Evolutionary conservation across 148 eudicot genomes (phyloP), one percentile per base, ranked within the genome.

Genomic region (Selenicereus undatus): DNA sequence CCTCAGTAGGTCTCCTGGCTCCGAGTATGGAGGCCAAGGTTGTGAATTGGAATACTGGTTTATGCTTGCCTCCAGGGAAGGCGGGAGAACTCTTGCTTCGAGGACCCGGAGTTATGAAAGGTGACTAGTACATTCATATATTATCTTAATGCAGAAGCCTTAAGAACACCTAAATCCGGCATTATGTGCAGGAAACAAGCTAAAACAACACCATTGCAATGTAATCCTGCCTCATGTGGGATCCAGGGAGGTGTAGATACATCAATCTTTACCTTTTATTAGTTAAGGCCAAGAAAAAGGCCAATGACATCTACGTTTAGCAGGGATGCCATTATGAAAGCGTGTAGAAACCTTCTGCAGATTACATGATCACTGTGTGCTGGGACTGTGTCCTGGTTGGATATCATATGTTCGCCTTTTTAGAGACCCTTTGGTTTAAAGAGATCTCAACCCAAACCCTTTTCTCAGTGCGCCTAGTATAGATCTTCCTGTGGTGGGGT

Each of bases 11-110:
- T 36, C 94, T 96, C 66, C 68, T 96, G 78, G 87, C 95, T 80
- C 99, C 99, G 48, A 93, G 90, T 75, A 90, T 79, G 79, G 86
- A 96, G 87, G 99, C 99, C 75, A 93, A 87, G 88, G 94, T 96
- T 72, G 94, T 96, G 0, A 89, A 91, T 86, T 88, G 86, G 83
- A 84, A 76, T 32, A 90, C 90, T 13, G 92, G 94, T 64, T 88
- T 88, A 45, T 86, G 48, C 79, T 45, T 91, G 87, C 91, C 95
- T 17, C 98, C 99, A 17, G 92, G 93, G 43, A 84, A 76, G 43
- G 86, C 85, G 11, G 98, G 99, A 43, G 99, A 96, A 81, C 95
- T 96, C 80, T 89, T 93, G 89, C 81, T 96, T 80, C 90, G 88
- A 43, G 87, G 93, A 30, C 95, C 98, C 68, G 93, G 89, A 73